Base-by-base conservation (phyloP, 345 rosid species). In the Salix dunnii region DNA sequence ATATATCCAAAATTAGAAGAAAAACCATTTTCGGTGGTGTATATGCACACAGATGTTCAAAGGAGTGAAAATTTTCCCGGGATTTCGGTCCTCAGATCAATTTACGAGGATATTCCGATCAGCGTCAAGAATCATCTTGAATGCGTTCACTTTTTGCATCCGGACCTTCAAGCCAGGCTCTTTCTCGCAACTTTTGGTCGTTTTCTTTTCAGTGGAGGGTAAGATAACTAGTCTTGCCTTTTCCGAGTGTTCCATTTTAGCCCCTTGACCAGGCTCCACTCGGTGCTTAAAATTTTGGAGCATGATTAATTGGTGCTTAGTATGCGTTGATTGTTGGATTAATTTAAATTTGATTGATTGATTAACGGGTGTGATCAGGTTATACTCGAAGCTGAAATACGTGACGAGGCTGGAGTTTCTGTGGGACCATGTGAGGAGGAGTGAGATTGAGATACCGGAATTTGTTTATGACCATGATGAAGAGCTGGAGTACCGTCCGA, bases 141-240 rank as follows among this genome's bases (percentile, higher is more conserved):
- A 62, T 78, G 82, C 5, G 79, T 91, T 20, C 87, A 88, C 78
- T 91, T 91, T 82, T 67, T 91, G 74, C 96, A 91, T 76, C 93
- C 93, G 5, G 86, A 80, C 18, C 61, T 89, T 11, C 90, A 84
- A 51, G 63, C 85, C 72, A 80, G 93, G 58, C 83, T 91, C 79
- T 88, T 91, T 75, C 86, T 91, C 7, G 92, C 94, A 81, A 87
- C 88, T 63, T 82, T 91, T 42, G 92, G 91, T 43, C 92, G 92
- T 68, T 70, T 90, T 18, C 62, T 88, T 18, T 87, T 90, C 84
- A 58, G 70, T 51, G 89, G 89, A 78, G 87, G 90, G 92, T 90
- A 77, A 84, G 84, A 31, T 40, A 10, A 40, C 7, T 9, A 10
- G 13, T 71, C 51, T 16, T 35, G n/a, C 40, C 42, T n/a, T 7